phyloP scores from a whole-genome alignment of 495 filamentous ascomycete genomes.

The Cercophora scortea region DNA sequence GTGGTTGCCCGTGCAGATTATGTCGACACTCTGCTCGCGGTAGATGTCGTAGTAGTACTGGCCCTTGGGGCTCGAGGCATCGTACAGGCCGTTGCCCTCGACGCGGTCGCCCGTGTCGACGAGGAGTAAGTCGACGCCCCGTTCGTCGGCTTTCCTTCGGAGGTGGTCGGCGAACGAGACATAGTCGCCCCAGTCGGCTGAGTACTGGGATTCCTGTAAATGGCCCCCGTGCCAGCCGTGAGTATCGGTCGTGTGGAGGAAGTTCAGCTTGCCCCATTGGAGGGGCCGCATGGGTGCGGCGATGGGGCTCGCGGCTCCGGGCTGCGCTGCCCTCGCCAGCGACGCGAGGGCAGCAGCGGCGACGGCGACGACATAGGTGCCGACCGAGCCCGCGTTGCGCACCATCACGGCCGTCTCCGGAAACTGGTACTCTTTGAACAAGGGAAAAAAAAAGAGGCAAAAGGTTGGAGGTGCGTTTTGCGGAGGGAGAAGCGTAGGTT shows the following conservation, averaged over 20 bases:
- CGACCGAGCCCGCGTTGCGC: too few species aligned
- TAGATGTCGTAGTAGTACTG: constrained; percentile 81
- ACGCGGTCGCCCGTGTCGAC: constrained; percentile 92
- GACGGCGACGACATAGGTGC: constrained; percentile 9
- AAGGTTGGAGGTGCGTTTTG: too few species aligned
- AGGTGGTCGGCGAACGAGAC: constrained; percentile 84
- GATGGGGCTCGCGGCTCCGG: constrained; percentile 69
- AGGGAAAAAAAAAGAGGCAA: too few species aligned
- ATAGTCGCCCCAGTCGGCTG: constrained; percentile 97
- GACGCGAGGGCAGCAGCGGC: constrained; percentile 20
- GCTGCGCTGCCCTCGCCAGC: constrained; percentile 58
- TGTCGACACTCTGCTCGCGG: constrained; percentile 71
- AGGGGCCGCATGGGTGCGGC: constrained; percentile 75
- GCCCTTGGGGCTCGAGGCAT: constrained; percentile 79
- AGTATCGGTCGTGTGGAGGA: constrained; percentile 88
- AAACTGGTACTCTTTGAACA: too few species aligned
- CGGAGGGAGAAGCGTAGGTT: too few species aligned
- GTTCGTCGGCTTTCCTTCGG: constrained; percentile 64
- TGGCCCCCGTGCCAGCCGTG: constrained; percentile 96
- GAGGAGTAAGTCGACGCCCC: constrained; percentile 75
- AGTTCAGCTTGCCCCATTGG: constrained; percentile 86
- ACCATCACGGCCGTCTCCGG: too few species aligned
- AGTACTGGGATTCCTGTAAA: constrained; percentile 87
- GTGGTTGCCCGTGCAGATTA: constrained; percentile 88
- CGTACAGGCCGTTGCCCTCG: constrained; percentile 96